Percentiles rank a stretch among this genome's conserved stretches.
These are phyloP conservation scores for Pseudogymnoascus sp. DNA, from an alignment of 2,329 filamentous ascomycete genomes.

Conservation along the genomic window DNA sequence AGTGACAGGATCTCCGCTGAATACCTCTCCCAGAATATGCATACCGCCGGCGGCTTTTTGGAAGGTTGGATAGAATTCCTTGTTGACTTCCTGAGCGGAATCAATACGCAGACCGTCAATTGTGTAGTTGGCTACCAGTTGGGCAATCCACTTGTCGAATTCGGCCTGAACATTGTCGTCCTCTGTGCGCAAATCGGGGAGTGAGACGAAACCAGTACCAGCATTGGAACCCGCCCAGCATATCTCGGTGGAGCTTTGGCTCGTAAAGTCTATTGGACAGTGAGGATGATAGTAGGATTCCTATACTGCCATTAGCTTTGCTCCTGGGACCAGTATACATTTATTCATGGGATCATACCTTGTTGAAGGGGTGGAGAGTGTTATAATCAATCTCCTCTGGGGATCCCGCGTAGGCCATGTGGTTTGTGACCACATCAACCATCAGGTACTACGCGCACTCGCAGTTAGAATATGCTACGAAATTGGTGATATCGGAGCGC, in stretches of 20 bases:
- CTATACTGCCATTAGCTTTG: conserved; percentile 13
- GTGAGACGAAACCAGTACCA: conserved; percentile 27
- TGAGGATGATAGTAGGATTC: conserved; percentile 56
- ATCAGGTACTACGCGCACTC: conserved; percentile 41
- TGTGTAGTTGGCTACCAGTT: conserved; percentile 35
- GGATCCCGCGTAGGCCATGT: conserved; percentile 45
- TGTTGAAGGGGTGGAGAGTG: conserved; percentile 45
- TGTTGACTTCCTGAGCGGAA: conserved; percentile 34
- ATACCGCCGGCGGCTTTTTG: conserved; percentile 29
- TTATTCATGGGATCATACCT: conserved; percentile 17
- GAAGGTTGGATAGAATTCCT: conserved; percentile 32
- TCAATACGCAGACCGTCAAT: conserved; percentile 36
- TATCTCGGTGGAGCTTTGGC: conserved; percentile 34
- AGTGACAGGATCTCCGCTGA: conserved; percentile 29
- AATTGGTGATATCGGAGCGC: neutral
- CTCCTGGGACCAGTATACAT: neutral
- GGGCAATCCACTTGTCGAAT: conserved; percentile 32
- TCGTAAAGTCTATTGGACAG: conserved; percentile 42
- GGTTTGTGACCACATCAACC: conserved; percentile 52
- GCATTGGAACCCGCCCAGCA: conserved; percentile 44
- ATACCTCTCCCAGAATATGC: conserved; percentile 32
- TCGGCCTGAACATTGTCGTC: conserved; percentile 31
- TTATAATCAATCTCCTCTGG: conserved; percentile 43
- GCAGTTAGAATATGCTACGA: neutral
- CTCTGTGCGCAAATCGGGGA: conserved; percentile 40